Percentiles rank a stretch among this genome's conserved stretches.
Evolutionary conservation across 345 rosid genomes (phyloP).

Genomic region (Gossypium turneri): DNA sequence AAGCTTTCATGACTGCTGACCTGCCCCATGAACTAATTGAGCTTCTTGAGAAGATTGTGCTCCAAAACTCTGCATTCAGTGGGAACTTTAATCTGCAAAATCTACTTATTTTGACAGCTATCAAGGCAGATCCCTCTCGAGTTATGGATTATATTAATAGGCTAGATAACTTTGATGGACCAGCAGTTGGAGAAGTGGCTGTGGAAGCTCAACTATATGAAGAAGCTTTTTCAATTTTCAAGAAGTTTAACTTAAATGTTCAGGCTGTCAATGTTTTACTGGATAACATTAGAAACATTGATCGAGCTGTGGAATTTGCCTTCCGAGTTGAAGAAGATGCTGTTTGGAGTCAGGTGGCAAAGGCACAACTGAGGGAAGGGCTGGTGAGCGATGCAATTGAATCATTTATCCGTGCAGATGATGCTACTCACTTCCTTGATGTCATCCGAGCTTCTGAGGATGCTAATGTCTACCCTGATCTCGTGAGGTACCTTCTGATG

Average conservation of each 20-base stretch:
- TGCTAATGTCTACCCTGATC: conserved; percentile 79
- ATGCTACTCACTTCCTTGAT: conserved; percentile 72
- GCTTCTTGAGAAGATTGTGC: conserved; percentile 93
- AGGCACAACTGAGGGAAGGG: conserved; percentile 94
- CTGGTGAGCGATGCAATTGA: conserved; percentile 95
- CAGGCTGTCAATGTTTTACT: conserved; percentile 68
- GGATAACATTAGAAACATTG: conserved; percentile 66
- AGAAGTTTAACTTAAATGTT: conserved; percentile 78
- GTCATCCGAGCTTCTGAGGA: conserved; percentile 73
- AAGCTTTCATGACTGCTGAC: conserved; percentile 83
- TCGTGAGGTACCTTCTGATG: conserved; percentile 93
- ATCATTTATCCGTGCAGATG: conserved; percentile 94
- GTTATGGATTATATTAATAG: conserved; percentile 97
- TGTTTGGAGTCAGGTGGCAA: conserved; percentile 97
- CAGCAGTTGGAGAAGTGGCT: conserved; percentile 96
- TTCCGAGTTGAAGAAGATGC: conserved; percentile 96
- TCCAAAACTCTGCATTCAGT: conserved; percentile 97
- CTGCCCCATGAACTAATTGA: conserved; percentile 77
- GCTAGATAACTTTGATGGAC: conserved; percentile 97
- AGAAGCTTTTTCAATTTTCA: conserved; percentile 83
- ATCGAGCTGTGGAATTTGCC: conserved; percentile 95
- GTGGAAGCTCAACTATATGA: conserved; percentile 83
- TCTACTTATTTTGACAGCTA: conserved; percentile 92
- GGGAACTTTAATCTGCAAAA: conserved; percentile 95
- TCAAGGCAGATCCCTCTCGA: conserved; percentile 92